Base-by-base conservation (phyloP, 805 yeast species). In the Ogataea corticis region DNA sequence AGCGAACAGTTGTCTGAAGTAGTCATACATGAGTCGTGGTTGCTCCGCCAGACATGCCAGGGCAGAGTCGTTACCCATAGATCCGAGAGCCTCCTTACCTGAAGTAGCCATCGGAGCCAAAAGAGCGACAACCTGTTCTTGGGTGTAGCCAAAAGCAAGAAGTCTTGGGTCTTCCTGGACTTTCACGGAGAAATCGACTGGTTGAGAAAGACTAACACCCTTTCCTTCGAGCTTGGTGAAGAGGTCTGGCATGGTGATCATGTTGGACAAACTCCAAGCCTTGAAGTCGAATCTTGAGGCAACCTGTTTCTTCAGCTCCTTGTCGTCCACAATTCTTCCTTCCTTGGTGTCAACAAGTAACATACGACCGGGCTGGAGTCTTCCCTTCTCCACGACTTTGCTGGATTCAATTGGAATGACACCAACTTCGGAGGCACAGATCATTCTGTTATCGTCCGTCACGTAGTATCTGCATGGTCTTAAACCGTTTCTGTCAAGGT, bases 361-460 rank as follows among this genome's bases (percentile, higher is more conserved):
- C 96, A 92, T 87, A 66, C 96, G 84, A 49, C 99, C 99, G 2
- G 99, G 99, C 60, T 87, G 89, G 62, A 92, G 76, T 62, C 97
- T 82, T 42, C 99, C 99, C 76, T 92, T 92, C 62, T 85, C 87
- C 48, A 90, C 76, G 46, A 92, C 82, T 53, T 80, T 77, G 55
- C 83, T 87, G 16, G 96, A 83, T 51, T 84, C 94, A 50, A 94
- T 83, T 57, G 87, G 94, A 57, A 92, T 84, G 28, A 92, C 97
- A 70, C 99, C 99, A 50, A 92, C 99, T 71, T 92, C 99, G 13
- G 97, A 90, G 6, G 97, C 99, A 72, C 97, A 92, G 61, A 92
- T 90, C 78, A 92, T 91, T 57, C 95, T 79, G 69, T 91, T 95
- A 66, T 94, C 98, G 60, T 83, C 85, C 38, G 97, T 91, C 57